phyloP scores from a whole-genome alignment of 768 basidiomycete genomes.

The Tulasnella sp. region DNA sequence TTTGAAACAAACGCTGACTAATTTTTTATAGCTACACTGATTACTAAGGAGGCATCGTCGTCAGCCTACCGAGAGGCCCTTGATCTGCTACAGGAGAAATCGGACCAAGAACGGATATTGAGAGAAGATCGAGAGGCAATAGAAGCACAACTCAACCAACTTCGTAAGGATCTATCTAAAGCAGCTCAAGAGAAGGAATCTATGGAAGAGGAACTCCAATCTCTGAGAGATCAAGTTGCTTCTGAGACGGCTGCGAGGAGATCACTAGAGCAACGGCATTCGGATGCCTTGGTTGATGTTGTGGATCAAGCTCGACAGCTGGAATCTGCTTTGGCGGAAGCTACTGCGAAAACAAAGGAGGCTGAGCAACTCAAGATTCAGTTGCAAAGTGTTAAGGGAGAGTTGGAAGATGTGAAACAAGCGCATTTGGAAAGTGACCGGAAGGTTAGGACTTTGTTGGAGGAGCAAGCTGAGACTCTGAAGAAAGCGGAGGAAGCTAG shows the following conservation, averaged over 20 bases:
- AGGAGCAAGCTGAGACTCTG: slow-evolving; percentile 62
- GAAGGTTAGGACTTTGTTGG: slow-evolving; percentile 33
- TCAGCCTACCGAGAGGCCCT: slow-evolving; percentile 59
- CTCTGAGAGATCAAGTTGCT: slow-evolving; percentile 49
- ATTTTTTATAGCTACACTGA: slow-evolving; percentile 11
- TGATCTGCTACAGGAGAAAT: slow-evolving; percentile 51
- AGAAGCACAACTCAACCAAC: slow-evolving; percentile 43
- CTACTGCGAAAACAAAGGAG: slow-evolving; percentile 47
- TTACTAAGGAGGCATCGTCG: slow-evolving; percentile 58
- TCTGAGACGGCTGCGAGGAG: slow-evolving; percentile 47
- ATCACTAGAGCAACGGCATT: slow-evolving; percentile 51
- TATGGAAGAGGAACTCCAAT: slow-evolving; percentile 36
- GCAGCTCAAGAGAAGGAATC: slow-evolving; percentile 29
- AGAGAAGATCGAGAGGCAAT: slow-evolving; percentile 45
- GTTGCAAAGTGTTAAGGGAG: slow-evolving; percentile 43
- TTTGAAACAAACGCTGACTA: slow-evolving; percentile 7
- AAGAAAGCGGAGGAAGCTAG: slow-evolving; percentile 64
- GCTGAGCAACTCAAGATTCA: slow-evolving; percentile 52
- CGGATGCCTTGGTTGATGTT: slow-evolving; percentile 41
- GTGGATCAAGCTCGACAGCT: slow-evolving; percentile 44
- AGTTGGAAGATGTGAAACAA: slow-evolving; percentile 25
- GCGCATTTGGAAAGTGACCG: slow-evolving; percentile 8
- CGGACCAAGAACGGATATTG: slow-evolving; percentile 42
- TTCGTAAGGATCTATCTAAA: slow-evolving; percentile 37
- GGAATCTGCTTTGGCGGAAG: slow-evolving; percentile 48